A percentile compares a stretch with the other conserved stretches of the same genome.
These are phyloP conservation scores for Nakazawaea laoshanensis DNA, from an alignment of 805 yeast species.

Conservation along the genomic window DNA sequence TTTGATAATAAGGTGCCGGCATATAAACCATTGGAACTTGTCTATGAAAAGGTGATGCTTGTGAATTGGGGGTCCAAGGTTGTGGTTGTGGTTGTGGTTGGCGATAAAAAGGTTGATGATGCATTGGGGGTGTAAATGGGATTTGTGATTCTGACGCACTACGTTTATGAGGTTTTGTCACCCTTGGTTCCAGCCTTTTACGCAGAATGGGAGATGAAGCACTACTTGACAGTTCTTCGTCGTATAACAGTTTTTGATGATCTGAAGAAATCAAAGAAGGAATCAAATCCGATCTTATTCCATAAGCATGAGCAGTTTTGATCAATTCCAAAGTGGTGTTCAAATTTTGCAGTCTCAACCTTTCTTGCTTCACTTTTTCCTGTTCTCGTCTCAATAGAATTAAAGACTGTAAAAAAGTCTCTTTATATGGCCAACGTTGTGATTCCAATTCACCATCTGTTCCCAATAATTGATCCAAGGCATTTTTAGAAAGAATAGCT, in stretches of 20 bases:
- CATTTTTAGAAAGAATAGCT: too few relatives aligned
- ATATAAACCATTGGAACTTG: too few relatives aligned
- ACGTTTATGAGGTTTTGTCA: too few relatives aligned
- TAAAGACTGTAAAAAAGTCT: conserved; percentile 27
- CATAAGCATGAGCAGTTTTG: conserved; percentile 17
- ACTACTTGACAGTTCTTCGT: too few relatives aligned
- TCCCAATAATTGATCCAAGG: too few relatives aligned
- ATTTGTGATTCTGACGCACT: not conserved
- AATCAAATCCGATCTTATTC: conserved; percentile 17
- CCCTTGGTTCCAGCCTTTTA: too few relatives aligned
- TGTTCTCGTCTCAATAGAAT: conserved; percentile 30
- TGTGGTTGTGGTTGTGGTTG: conserved; percentile 6
- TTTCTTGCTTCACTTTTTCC: conserved; percentile 32
- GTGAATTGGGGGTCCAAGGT: conserved; percentile 2
- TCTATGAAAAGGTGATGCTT: not conserved
- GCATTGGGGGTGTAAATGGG: not conserved
- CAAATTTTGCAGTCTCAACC: conserved; percentile 23
- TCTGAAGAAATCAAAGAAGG: conserved; percentile 16
- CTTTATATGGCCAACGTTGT: too few relatives aligned
- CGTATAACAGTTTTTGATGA: too few relatives aligned
- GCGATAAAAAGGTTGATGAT: not conserved
- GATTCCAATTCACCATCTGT: too few relatives aligned
- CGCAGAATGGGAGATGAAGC: too few relatives aligned
- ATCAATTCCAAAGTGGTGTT: conserved; percentile 27
- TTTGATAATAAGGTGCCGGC: too few relatives aligned